Evolutionary conservation across 2,329 filamentous ascomycete genomes (phyloP).

Genomic region (Microdochium nivale): DNA sequence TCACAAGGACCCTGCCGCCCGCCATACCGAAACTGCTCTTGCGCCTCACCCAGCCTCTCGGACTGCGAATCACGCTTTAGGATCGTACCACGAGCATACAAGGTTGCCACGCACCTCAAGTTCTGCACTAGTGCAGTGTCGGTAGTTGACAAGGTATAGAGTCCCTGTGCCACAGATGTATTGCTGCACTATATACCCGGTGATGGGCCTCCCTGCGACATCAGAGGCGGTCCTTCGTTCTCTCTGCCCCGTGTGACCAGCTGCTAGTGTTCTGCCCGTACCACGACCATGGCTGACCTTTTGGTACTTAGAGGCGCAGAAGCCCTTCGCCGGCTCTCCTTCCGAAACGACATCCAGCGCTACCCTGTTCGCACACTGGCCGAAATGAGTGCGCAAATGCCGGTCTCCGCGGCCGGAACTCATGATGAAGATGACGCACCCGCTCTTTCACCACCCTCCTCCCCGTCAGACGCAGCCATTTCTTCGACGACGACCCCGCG

Average conservation of each 20-base stretch:
- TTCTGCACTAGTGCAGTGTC: neutral
- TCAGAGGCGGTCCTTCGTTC: neutral
- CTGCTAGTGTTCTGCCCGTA: neutral
- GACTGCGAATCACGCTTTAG: neutral
- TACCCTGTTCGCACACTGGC: conserved; percentile 24
- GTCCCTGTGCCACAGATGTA: neutral
- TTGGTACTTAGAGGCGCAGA: conserved; percentile 30
- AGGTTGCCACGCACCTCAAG: neutral
- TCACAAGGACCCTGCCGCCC: neutral
- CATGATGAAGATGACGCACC: conserved; percentile 25
- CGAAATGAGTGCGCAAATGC: conserved; percentile 32
- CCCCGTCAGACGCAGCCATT: conserved; percentile 32
- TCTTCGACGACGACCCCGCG: conserved; percentile 35
- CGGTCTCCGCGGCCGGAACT: conserved; percentile 6
- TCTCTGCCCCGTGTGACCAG: neutral
- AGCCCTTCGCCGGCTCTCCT: conserved; percentile 29
- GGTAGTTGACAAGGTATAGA: neutral
- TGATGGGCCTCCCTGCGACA: neutral
- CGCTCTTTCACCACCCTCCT: conserved; percentile 30
- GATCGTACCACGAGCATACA: neutral
- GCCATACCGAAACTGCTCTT: neutral
- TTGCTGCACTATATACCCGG: neutral
- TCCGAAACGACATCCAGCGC: conserved; percentile 26
- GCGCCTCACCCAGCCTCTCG: neutral
- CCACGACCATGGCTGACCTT: conserved; percentile 28